Percentiles rank a stretch among this genome's conserved stretches.
Conservation (phyloP, 192 early-diverging fungal species). For the Pilobolus umbonatus region DNA sequence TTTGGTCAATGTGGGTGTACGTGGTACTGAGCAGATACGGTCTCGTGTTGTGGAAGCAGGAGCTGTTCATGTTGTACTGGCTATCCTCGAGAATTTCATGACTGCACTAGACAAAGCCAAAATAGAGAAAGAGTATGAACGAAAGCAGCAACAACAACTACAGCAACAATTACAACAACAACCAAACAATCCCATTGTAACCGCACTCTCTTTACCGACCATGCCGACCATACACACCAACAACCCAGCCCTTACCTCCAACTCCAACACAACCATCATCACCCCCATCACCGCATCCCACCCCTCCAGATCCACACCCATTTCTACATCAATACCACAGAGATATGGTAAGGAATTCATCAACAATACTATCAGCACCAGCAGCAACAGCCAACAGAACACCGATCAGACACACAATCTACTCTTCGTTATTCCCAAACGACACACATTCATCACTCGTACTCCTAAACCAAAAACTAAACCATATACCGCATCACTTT, state of each 20-base stretch:
- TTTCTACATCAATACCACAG: neutral
- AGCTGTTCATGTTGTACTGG: conserved; percentile 77
- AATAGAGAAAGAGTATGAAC: conserved; percentile 43
- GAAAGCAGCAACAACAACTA: neutral
- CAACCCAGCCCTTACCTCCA: neutral
- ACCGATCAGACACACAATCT: conserved; percentile 6
- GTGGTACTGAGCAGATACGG: conserved; percentile 74
- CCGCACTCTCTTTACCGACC: conserved; percentile 1
- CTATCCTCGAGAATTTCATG: conserved; percentile 66
- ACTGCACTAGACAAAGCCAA: conserved; percentile 48
- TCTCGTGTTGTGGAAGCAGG: conserved; percentile 83
- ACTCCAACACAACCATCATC: neutral
- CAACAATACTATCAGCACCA: too few species aligned
- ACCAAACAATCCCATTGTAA: neutral
- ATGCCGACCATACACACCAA: neutral
- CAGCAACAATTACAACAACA: neutral
- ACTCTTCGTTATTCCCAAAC: conserved; percentile 14
- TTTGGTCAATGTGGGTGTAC: conserved; percentile 81
- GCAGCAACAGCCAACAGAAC: too few species aligned
- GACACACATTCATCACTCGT: conserved; percentile 21
- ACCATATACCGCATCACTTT: conserved; percentile 13
- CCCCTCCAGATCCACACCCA: conserved; percentile 15
- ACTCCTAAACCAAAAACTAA: conserved; percentile 8
- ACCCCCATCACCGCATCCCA: neutral
- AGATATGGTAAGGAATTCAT: neutral